These are phyloP conservation scores for Citrus sinensis DNA, from an alignment of 345 rosid species.

Conservation along the genomic window DVS_A1.0 CM039164.1:27213001-27213500, in stretches of 20 bases:
- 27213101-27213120: constrained; percentile 28
- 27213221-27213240: constrained; percentile 32
- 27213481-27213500: constrained; percentile 63
- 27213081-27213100: constrained; percentile 2
- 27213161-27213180: not conserved
- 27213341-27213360: not conserved
- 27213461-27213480: constrained; percentile 48
- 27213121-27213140: constrained; percentile 16
- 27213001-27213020: not conserved
- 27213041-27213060: not conserved
- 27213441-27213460: constrained; percentile 22
- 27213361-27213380: not conserved
- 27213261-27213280: constrained; percentile 29
- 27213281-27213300: constrained; percentile 63
- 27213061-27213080: constrained; percentile 24
- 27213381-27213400: not conserved
- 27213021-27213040: constrained; percentile 12
- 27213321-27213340: constrained; percentile 25
- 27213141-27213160: not conserved
- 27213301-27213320: constrained; percentile 40
- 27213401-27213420: not conserved
- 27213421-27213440: not conserved
- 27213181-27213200: constrained; percentile 13
- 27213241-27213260: constrained; percentile 12
- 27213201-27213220: constrained; percentile 34